A percentile compares a stretch with the other conserved stretches of the same genome.
phyloP scores from a whole-genome alignment of 257 asterid species.

The Henckelia pumila region DNA sequence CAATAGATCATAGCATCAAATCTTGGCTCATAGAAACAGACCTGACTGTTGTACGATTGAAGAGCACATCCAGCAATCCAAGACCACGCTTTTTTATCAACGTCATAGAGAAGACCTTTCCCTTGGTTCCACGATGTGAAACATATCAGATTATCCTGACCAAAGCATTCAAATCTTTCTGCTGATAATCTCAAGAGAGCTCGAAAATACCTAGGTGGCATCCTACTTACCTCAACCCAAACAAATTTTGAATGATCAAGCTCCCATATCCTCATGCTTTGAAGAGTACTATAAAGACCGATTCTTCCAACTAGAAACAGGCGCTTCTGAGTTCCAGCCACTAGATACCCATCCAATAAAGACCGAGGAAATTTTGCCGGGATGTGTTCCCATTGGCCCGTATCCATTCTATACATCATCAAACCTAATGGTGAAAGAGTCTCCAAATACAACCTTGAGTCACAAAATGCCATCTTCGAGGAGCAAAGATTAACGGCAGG shows the following conservation, averaged over 20 bases:
- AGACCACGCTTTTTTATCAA: conserved; percentile 91
- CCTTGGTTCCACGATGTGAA: conserved; percentile 99
- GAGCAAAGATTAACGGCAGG: conserved; percentile 97
- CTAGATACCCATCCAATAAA: conserved; percentile 89
- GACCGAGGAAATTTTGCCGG: conserved; percentile 97
- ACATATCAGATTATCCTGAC: conserved; percentile 91
- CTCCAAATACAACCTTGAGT: conserved; percentile 80
- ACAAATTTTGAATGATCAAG: conserved; percentile 73
- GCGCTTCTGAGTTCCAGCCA: conserved; percentile 85
- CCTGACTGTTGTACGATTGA: conserved; percentile 88
- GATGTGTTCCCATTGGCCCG: conserved; percentile 92
- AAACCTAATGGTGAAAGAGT: conserved; percentile 95
- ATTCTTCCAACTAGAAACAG: conserved; percentile 91
- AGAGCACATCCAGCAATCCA: conserved; percentile 98
- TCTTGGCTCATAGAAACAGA: conserved; percentile 97
- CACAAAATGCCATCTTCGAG: conserved; percentile 96
- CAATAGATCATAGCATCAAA: conserved; percentile 73
- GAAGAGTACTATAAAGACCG: conserved; percentile 85
- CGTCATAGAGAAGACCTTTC: conserved; percentile 86
- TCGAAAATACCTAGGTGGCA: conserved; percentile 89
- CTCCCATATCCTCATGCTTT: conserved; percentile 99
- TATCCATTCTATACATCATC: conserved; percentile 86
- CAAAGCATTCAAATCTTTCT: conserved; percentile 96
- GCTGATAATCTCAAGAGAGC: conserved; percentile 92
- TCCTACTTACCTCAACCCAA: conserved; percentile 91